Evolutionary conservation across 1,139 yeast genomes (phyloP).

Genomic region (Kluyveromyces marxianus): DNA sequence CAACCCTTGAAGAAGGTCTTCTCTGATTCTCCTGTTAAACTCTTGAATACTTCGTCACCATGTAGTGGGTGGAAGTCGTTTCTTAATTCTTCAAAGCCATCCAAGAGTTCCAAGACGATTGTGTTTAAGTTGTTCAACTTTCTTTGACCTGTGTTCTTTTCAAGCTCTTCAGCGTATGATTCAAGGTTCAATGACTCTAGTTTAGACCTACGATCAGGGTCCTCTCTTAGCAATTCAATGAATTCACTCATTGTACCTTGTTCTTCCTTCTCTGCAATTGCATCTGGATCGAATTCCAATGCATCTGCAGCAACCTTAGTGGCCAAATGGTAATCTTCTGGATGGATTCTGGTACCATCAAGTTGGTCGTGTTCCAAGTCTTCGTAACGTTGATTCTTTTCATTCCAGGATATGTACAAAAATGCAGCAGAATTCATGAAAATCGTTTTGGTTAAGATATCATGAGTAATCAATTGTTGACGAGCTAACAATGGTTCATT

Average conservation of each 20-base stretch:
- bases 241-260: slow-evolving; percentile 65
- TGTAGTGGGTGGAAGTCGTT: slow-evolving; percentile 60
- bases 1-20: slow-evolving; percentile 61
- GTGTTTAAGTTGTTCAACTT: slow-evolving; percentile 36
- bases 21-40: slow-evolving; percentile 81
- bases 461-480: slow-evolving; percentile 71
- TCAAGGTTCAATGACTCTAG: slow-evolving; percentile 83
- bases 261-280: slow-evolving; percentile 66
- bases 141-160: slow-evolving; percentile 42
- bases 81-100: slow-evolving; percentile 81
- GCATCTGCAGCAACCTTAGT: slow-evolving; percentile 98
- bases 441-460: slow-evolving; percentile 68
- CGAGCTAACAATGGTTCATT: slow-evolving; percentile 59
- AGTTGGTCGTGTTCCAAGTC: slow-evolving; percentile 67
- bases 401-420: slow-evolving; percentile 64
- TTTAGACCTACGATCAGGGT: slow-evolving; percentile 49
- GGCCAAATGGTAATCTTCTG: slow-evolving; percentile 94
- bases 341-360: slow-evolving; percentile 95
- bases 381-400: slow-evolving; percentile 38
- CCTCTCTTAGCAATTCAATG: slow-evolving; percentile 70
- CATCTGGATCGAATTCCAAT: slow-evolving; percentile 90
- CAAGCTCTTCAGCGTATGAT: slow-evolving; percentile 90
- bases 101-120: slow-evolving; percentile 82
- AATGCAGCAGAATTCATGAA: slow-evolving; percentile 92
- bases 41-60: slow-evolving; percentile 69